Evolutionary conservation across 2,329 filamentous ascomycete species (phyloP), one percentile per base, ranked within the genome.

Genomic region (Immersiporthe knoxdaviesiana): DNA sequence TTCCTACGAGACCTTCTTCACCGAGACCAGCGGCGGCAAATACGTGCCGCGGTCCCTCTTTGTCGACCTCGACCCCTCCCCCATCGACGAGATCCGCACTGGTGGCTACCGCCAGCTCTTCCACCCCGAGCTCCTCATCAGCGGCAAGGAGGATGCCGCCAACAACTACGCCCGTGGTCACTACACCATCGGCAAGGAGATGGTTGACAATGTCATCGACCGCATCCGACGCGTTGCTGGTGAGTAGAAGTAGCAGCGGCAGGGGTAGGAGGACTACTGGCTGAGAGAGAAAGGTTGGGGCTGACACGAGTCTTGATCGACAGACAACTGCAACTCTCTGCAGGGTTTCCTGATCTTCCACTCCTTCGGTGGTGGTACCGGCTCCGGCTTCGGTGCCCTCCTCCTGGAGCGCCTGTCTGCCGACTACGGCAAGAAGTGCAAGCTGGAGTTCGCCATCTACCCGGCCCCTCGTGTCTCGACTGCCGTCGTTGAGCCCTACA

Each of bases 131-230:
- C 84, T 90, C 75, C 81, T 92, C 77, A 88, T 92, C 78, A 91
- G 87, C 79, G 90, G 90, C 81, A 92, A 92, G 85, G 90, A 92
- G 80, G 90, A 92, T 86, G 90, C 90, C 70, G 89, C 90, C 82
- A 92, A 92, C 84, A 92, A 92, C 85, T 92, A 92, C 77, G 90
- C 90, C 74, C 90, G 90, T 83, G 90, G 90, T 69, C 90, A 92
- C 82, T 92, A 92, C 82, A 92, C 90, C 75, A 89, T 92, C 75
- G 90, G 90, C 82, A 92, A 92, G 85, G 90, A 92, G 83, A 89
- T 91, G 87, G 87, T 91, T 67, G 90, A 92, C 78, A 85, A 81
- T 74, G 90, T 91, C 76, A 87, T 91, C 76, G 89, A 92, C 76
- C 87, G 87, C 75, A 87, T 92, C 74, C 89, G 90, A 76, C 90